Base-by-base conservation (phyloP, 2,329 filamentous ascomycete species). In the Aspergillus clavatus region DNA sequence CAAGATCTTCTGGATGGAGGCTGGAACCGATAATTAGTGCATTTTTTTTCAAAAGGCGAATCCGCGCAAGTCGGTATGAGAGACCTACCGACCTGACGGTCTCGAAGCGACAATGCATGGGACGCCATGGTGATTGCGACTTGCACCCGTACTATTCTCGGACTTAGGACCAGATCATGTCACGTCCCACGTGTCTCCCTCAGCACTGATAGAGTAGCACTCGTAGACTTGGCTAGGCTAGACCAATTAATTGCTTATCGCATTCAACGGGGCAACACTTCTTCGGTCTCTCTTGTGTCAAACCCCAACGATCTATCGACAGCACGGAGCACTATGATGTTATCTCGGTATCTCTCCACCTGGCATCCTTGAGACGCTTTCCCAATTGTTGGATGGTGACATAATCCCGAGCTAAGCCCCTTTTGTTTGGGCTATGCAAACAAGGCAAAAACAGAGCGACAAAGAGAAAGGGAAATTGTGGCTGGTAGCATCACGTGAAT, bases 1-100 rank as follows among this genome's bases (percentile, higher is more conserved):
- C 56, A 98, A 81, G 61, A 98, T 89, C 71, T 89, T 91, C 74
- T 95, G 89, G 61, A 98, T 89, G 14, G 91, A 91, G 40, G 86
- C 90, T 95, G 54, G 29, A 54, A 33, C 6, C n/a, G 8, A 39
- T 50, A n/a, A 58, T 47, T 19, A 4, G 42, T 38, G 4, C 8
- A 37, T 38, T 31, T 22, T 10, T 38, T 19, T 29, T 10, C 11
- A 10, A 14, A 37, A 29, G 19, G 6, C 10, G n/a, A 24, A 11
- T 11, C 11, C 28, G 14, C 29, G 46, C 16, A 43, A 14, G 23
- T 35, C 21, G 40, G 43, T 40, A 23, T 48, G 38, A 35, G 50
- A 52, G 59, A 63, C 79, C 62, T 73, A 84, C 82, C 80, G 69
- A 87, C 82, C 75, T 87, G 84, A 62, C 82, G 81, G 71, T 86